Conservation (phyloP, 371 early-diverging fungal genomes). For the Syncephalastrum sp. region DNA sequence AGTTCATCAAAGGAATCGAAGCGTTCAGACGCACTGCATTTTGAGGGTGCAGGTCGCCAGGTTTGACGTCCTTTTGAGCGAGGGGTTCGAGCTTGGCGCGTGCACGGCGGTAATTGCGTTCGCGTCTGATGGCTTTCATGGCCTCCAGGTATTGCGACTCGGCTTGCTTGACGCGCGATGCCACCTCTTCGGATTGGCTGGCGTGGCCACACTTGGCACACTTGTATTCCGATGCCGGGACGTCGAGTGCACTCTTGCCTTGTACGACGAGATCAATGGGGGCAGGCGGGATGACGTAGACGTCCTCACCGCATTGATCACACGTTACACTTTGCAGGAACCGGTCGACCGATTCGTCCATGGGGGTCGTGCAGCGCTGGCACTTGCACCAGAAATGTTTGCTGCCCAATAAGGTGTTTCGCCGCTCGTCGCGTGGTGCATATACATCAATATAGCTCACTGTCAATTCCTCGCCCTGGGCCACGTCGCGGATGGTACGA, state of each 20-base stretch:
- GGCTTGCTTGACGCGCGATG: slow-evolving; percentile 40
- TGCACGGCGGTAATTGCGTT: slow-evolving; percentile 33
- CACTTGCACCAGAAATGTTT: slow-evolving; percentile 79
- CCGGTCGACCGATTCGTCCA: slow-evolving; percentile 66
- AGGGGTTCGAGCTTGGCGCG: slow-evolving; percentile 24
- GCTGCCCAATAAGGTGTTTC: slow-evolving; percentile 55
- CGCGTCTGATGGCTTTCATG: slow-evolving; percentile 28
- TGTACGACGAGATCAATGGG: slow-evolving; percentile 26
- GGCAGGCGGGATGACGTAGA: slow-evolving; percentile 62
- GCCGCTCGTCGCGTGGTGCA: slow-evolving; percentile 68
- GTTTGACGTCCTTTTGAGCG: slow-evolving; percentile 11
- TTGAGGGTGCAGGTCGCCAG: slow-evolving; percentile 30
- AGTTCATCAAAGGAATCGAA: slow-evolving; percentile 56
- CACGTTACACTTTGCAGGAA: slow-evolving; percentile 69
- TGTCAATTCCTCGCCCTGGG: slow-evolving; percentile 56
- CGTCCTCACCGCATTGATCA: slow-evolving; percentile 54
- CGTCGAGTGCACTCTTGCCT: slow-evolving; percentile 10
- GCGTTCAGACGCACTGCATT: slow-evolving; percentile 54
- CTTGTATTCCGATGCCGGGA: slow-evolving; percentile 41
- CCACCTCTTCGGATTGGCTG: slow-evolving; percentile 26
- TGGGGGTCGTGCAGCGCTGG: slow-evolving; percentile 57
- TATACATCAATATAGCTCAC: slow-evolving; percentile 69
- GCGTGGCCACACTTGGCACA: slow-evolving; percentile 53
- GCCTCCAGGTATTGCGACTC: slow-evolving; percentile 27
- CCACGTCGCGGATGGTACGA: slow-evolving; percentile 58